Evolutionary conservation across 116 monocot species (phyloP), one percentile per base, ranked within the genome.

Genomic region (Posidonia oceanica): DNA sequence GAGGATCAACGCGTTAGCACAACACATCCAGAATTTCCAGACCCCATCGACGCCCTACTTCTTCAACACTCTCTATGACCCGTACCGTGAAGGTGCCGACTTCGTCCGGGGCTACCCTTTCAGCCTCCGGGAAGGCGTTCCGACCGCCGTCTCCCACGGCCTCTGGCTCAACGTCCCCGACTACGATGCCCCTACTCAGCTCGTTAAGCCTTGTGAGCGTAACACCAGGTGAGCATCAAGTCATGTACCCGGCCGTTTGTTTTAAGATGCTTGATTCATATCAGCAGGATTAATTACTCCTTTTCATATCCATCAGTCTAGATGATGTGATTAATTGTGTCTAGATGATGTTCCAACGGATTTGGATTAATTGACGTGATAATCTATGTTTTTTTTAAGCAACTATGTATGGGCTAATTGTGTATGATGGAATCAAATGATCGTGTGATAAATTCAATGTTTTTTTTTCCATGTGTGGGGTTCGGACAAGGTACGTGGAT

Each of bases 111-210:
- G 68, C 48, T 68, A 59, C 59, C 59, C 59, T 16, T 70, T 58
- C 58, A 58, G 70, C 39, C 39, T 58, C 40, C 14, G 55, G n/a
- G 14, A 52, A 14, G 68, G 68, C 12, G 68, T 40, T 29, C 68
- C 68, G 39, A 52, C 58, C 7, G 21, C 69, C 75, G 69, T 86
- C 20, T 86, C 86, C 65, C 86, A 86, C 72, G 80, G 86, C 6
- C 80, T 83, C 7, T 86, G 86, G 86, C 77, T 86, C 66, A 86
- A 86, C 69, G 78, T 86, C 57, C 86, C 86, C 0, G 86, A 86
- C 80, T 86, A 86, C 52, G 86, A 86, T 70, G 86, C 86, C 53
- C 86, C 86, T 22, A 86, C 86, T 7, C 86, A 86, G 66, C 77
- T 86, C 52, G 86, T 86, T 52, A 86, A 86, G 67, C 86, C 86